Evolutionary conservation across 345 rosid species (phyloP), one percentile per base, ranked within the genome.

Genomic region (Ricinus communis): DNA sequence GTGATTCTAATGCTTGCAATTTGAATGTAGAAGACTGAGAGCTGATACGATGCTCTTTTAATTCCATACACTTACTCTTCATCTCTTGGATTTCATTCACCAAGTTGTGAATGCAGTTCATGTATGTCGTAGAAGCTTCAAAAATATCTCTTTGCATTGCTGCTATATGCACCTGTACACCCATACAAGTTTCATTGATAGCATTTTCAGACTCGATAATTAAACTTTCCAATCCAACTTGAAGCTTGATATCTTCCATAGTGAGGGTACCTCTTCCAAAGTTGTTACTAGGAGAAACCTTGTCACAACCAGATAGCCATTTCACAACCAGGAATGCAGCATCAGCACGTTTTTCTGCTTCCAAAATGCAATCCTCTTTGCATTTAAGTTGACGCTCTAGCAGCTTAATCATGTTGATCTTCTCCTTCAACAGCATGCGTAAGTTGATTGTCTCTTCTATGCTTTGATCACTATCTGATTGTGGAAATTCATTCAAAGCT

Each of bases 401-500:
- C 71, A 76, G 68, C 71, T 77, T 70, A 71, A 76, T 79, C 75
- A 46, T 78, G 59, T 77, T 69, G 70, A 76, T 84, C 83, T 79
- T 85, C 74, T 82, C 84, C n/a, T 85, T 74, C 46, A 83, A 36
- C 41, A 72, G 66, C 74, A 68, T 65, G 73, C 69, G 73, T 82
- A 80, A 65, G 50, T 57, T 68, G 67, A 78, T 62, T 64, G 62
- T 71, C 65, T 81, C 88, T 21, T 78, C 85, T 74, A 73, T 73
- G 55, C 70, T 73, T 68, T 67, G 80, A 67, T 77, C 83, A 63
- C 64, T 71, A 49, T 71, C 80, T 66, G 54, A 72, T 63, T 79
- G 80, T 67, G 79, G 88, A 77, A 77, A 69, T 71, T 82, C 83
- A 74, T 77, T 87, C 73, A 93, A 84, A 70, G 84, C 87, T 51